A percentile compares a stretch with the other conserved stretches of the same genome.
These are phyloP conservation scores for Candida sp. DNA, from an alignment of 1,139 yeast genomes.

Conservation along the genomic window DNA sequence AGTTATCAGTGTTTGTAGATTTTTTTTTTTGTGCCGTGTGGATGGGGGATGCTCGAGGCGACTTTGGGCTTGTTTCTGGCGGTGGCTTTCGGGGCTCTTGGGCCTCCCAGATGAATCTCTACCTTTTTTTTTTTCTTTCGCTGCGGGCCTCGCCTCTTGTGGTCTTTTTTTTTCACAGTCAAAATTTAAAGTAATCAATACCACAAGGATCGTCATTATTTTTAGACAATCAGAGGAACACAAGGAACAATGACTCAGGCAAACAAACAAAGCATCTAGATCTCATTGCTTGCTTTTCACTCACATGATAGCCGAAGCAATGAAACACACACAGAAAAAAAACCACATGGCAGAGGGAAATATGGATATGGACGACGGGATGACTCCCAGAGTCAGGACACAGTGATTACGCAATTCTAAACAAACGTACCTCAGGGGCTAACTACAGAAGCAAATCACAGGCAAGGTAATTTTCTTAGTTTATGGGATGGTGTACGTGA, in stretches of 20 bases:
- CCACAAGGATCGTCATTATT: too few relatives aligned
- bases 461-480: not conserved
- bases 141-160: not conserved
- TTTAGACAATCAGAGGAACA: too few relatives aligned
- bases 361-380: not conserved
- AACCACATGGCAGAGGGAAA: not conserved
- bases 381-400: not conserved
- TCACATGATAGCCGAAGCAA: not conserved
- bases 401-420: not conserved
- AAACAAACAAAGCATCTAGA: not conserved
- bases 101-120: not conserved
- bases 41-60: not conserved
- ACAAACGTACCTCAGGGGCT: not conserved
- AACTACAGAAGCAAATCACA: not conserved
- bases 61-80: not conserved
- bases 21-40: not conserved
- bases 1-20: not conserved
- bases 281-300: not conserved
- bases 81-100: not conserved
- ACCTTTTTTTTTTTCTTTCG: not conserved
- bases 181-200: not conserved
- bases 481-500: too few relatives aligned
- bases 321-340: not conserved
- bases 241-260: too few relatives aligned
- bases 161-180: not conserved